Evolutionary conservation across 768 basidiomycete genomes (phyloP).

Genomic region (Lactarius hatsudake): DNA sequence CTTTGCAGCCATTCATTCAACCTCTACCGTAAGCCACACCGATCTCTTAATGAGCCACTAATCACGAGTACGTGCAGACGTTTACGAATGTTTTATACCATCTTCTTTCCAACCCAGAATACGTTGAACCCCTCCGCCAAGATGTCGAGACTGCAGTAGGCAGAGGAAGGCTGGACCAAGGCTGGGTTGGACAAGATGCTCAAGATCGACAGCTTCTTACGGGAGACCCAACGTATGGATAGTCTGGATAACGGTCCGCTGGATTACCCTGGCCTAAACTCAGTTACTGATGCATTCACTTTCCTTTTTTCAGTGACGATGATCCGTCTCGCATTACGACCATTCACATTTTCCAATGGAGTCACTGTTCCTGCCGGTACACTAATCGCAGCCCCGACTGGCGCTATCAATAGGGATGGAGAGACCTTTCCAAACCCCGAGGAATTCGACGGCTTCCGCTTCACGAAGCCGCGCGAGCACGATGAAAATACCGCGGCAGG

Average conservation of each 20-base stretch:
- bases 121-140: constrained; percentile 28
- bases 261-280: no score
- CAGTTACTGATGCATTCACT: background rate
- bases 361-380: constrained; percentile 40
- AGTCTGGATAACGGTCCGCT: constrained; percentile 12
- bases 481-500: constrained; percentile 24
- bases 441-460: constrained; percentile 43
- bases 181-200: constrained; percentile 25
- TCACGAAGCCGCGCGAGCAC: constrained; percentile 33
- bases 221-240: constrained; percentile 27
- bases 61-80: background rate
- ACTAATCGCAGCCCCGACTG: constrained; percentile 34
- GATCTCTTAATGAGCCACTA: background rate
- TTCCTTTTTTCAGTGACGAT: constrained; percentile 20
- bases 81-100: constrained; percentile 23
- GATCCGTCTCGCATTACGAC: constrained; percentile 28
- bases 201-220: constrained; percentile 32
- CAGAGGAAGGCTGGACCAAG: constrained; percentile 26
- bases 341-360: constrained; percentile 37
- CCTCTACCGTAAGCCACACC: constrained; percentile 32
- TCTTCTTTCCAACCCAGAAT: constrained; percentile 30
- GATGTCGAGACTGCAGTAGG: constrained; percentile 27
- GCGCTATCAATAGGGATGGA: constrained; percentile 40
- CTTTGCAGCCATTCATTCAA: constrained; percentile 39
- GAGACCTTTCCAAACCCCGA: constrained; percentile 43